These are phyloP conservation scores for Fusarium solani-melongenae DNA, from an alignment of 2,329 filamentous ascomycete genomes.

Conservation along the genomic window DNA sequence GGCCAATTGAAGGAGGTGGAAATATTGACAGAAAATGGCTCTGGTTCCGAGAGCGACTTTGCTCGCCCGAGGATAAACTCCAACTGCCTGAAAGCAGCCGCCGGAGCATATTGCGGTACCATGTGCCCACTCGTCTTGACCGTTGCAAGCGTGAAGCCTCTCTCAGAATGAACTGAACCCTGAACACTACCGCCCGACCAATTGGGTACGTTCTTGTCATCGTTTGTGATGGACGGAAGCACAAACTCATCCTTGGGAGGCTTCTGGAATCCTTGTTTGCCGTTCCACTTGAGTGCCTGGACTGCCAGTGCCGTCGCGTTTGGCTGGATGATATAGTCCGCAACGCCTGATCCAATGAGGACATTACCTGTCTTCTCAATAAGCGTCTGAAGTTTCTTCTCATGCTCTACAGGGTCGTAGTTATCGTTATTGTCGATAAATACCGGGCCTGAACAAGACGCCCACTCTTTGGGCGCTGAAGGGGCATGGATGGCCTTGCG, in stretches of 20 bases:
- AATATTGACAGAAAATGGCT: slow-evolving; percentile 46
- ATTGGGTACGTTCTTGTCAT: slow-evolving; percentile 50
- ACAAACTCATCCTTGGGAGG: slow-evolving; percentile 65
- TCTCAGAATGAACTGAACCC: slow-evolving; percentile 77
- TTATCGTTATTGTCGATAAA: slow-evolving; percentile 61
- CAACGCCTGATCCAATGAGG: slow-evolving; percentile 77
- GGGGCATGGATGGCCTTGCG: slow-evolving; percentile 75
- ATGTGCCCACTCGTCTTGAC: slow-evolving; percentile 75
- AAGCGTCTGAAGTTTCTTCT: slow-evolving; percentile 67
- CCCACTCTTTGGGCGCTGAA: slow-evolving; percentile 57
- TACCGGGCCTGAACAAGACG: slow-evolving; percentile 58
- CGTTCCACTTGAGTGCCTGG: slow-evolving; percentile 86
- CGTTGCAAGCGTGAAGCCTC: slow-evolving; percentile 78
- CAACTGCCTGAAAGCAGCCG: slow-evolving; percentile 75
- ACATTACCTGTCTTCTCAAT: slow-evolving; percentile 80
- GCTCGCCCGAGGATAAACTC: slow-evolving; percentile 82
- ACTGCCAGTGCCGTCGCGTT: slow-evolving; percentile 78
- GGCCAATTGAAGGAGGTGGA: slow-evolving; percentile 13
- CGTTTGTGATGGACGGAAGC: slow-evolving; percentile 64
- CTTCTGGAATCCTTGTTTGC: slow-evolving; percentile 74
- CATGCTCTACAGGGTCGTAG: slow-evolving; percentile 50
- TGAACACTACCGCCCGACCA: slow-evolving; percentile 73
- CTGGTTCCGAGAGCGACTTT: slow-evolving; percentile 59
- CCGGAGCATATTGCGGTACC: slow-evolving; percentile 75
- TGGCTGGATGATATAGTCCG: slow-evolving; percentile 74